Evolutionary conservation across 805 yeast genomes (phyloP).

Genomic region (Candida vaughaniae): DNA sequence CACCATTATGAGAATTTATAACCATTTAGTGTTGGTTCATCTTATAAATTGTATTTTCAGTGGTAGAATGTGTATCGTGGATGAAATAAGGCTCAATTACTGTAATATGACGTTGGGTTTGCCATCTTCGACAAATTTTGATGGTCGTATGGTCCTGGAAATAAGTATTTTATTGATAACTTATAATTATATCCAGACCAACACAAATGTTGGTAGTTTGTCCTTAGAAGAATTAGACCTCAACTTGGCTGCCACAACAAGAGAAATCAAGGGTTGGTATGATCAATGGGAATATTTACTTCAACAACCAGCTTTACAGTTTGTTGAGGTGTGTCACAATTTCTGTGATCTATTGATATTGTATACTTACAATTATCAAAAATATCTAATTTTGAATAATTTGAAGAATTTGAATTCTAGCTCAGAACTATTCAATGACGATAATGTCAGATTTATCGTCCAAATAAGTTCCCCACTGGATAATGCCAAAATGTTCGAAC

Average conservation of each 20-base stretch:
- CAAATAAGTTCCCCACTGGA: constrained; percentile 24
- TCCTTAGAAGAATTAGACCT: constrained; percentile 18
- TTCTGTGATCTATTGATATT: constrained; percentile 55
- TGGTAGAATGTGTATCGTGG: constrained; percentile 64
- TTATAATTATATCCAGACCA: constrained; percentile 54
- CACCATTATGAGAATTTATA: constrained; percentile 65
- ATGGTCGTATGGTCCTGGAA: constrained; percentile 80
- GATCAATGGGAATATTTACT: constrained; percentile 69
- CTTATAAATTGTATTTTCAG: constrained; percentile 62
- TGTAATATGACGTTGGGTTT: constrained; percentile 58
- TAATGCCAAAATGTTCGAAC: constrained; percentile 37
- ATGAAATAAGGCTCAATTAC: constrained; percentile 56
- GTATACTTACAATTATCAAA: constrained; percentile 36
- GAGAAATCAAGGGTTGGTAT: constrained; percentile 59
- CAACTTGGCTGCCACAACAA: constrained; percentile 36
- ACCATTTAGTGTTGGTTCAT: constrained; percentile 68
- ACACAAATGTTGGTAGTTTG: constrained; percentile 17
- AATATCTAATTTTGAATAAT: constrained; percentile 10
- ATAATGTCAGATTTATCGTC: constrained; percentile 23
- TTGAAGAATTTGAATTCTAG: constrained; percentile 4
- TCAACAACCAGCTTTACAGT: constrained; percentile 70
- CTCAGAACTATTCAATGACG: constrained; percentile 16
- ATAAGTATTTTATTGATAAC: constrained; percentile 58
- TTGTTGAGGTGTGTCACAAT: constrained; percentile 69
- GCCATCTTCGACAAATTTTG: constrained; percentile 69